Percentiles rank a stretch among this genome's conserved stretches.
These are phyloP conservation scores for Penicillium malachiteum DNA, from an alignment of 495 filamentous ascomycete genomes.

Conservation along the genomic window DNA sequence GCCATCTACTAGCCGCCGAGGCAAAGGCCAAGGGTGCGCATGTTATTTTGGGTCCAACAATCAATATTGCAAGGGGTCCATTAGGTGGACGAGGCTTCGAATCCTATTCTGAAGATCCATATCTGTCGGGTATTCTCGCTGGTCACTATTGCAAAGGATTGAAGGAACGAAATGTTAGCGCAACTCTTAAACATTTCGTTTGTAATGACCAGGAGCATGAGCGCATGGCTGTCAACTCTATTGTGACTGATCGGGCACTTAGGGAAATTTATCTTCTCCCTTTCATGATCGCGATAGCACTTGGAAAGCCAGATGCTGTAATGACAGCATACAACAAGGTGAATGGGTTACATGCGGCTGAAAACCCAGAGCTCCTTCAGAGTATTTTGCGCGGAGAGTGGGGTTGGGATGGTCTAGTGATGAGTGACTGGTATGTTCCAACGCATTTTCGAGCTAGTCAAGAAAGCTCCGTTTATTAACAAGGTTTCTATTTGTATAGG, in stretches of 20 bases:
- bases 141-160: conserved; percentile 61
- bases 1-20: conserved; percentile 43
- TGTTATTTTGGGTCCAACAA: conserved; percentile 66
- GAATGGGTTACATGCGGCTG: conserved; percentile 67
- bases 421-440: conserved; percentile 66
- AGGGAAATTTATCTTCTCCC: conserved; percentile 79
- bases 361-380: conserved; percentile 56
- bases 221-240: conserved; percentile 62
- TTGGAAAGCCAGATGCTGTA: conserved; percentile 56
- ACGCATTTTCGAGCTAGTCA: background rate
- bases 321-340: conserved; percentile 77
- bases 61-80: conserved; percentile 60
- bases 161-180: conserved; percentile 57
- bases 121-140: conserved; percentile 61
- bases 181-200: conserved; percentile 73
- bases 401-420: conserved; percentile 66
- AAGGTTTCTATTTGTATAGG: conserved; percentile 8
- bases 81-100: conserved; percentile 73
- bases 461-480: background rate
- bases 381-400: conserved; percentile 66
- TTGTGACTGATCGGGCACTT: conserved; percentile 67
- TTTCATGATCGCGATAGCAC: conserved; percentile 64
- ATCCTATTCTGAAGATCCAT: conserved; percentile 68
- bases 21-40: conserved; percentile 45
- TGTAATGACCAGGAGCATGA: conserved; percentile 77